Conservation (phyloP, 495 filamentous ascomycete genomes). For the Talaromyces ruber region DNA sequence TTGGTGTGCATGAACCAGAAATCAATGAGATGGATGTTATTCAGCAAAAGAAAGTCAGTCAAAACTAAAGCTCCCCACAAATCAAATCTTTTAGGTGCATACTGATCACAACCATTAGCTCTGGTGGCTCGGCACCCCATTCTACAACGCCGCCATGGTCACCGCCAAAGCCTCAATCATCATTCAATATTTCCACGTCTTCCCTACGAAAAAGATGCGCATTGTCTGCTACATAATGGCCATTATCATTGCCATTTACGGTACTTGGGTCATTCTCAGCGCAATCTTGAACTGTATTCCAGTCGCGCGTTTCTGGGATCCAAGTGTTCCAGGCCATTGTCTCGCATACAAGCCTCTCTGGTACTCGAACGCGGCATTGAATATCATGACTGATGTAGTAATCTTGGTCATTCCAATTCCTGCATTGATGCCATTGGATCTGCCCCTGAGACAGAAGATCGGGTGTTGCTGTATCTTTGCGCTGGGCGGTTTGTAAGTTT, state of each 20-base stretch:
- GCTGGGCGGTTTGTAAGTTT: conserved; percentile 41
- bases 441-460: conserved; percentile 38
- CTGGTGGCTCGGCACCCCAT: conserved; percentile 37
- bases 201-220: conserved; percentile 30
- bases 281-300: conserved; percentile 39
- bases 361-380: conserved; percentile 43
- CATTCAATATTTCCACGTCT: conserved; percentile 40
- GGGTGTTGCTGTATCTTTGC: conserved; percentile 41
- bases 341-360: conserved; percentile 33
- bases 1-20: conserved; percentile 30
- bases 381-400: conserved; percentile 42
- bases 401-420: conserved; percentile 45
- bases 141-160: conserved; percentile 41
- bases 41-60: conserved; percentile 32
- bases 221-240: conserved; percentile 36
- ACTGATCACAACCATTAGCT: conserved; percentile 14
- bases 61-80: neutral
- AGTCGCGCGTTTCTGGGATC: conserved; percentile 36
- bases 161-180: conserved; percentile 44
- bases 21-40: conserved; percentile 24
- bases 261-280: conserved; percentile 33
- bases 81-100: neutral
- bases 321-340: conserved; percentile 23
- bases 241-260: conserved; percentile 28
- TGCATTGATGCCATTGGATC: conserved; percentile 34